A percentile compares a stretch with the other conserved stretches of the same genome.
phyloP scores from a whole-genome alignment of 192 early-diverging fungal genomes.

The Coemansia sp. region DNA sequence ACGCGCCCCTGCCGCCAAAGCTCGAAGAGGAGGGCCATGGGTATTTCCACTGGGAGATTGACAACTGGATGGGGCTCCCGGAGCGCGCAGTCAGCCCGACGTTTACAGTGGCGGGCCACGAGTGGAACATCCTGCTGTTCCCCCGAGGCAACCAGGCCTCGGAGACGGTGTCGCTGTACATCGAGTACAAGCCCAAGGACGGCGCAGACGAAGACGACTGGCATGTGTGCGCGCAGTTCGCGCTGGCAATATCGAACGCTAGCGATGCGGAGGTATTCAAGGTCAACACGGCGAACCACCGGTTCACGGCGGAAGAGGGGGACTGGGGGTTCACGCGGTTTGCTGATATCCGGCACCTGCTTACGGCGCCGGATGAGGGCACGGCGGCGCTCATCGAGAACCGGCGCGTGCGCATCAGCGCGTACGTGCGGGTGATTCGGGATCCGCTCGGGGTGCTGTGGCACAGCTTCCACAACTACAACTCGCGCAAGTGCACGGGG shows the following conservation, averaged over 20 bases:
- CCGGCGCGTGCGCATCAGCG: conserved; percentile 67
- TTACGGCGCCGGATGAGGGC: conserved; percentile 33
- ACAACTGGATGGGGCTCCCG: conserved; percentile 37
- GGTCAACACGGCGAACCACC: conserved; percentile 68
- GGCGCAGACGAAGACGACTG: conserved; percentile 50
- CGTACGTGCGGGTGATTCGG: conserved; percentile 75
- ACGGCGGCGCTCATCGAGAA: conserved; percentile 69
- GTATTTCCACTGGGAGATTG: conserved; percentile 49
- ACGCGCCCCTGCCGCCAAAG: conserved; percentile 11
- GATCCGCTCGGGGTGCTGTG: conserved; percentile 93
- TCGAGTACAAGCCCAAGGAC: conserved; percentile 80
- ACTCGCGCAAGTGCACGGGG: conserved; percentile 89
- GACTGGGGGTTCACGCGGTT: conserved; percentile 98
- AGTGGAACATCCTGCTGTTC: conserved; percentile 87
- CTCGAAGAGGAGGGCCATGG: conserved; percentile 38
- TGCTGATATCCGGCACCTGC: conserved; percentile 58
- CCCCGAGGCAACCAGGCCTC: conserved; percentile 79
- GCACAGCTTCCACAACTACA: conserved; percentile 94
- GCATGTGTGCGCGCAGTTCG: conserved; percentile 87
- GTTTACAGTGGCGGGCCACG: conserved; percentile 43
- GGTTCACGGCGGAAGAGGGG: conserved; percentile 77
- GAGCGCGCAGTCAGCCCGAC: conserved; percentile 33
- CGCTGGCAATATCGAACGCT: conserved; percentile 73
- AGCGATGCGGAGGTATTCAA: conserved; percentile 65
- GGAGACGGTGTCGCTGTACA: conserved; percentile 80